Conservation (phyloP, 179 eudicot genomes). For the Carnegiea gigantea region DNA sequence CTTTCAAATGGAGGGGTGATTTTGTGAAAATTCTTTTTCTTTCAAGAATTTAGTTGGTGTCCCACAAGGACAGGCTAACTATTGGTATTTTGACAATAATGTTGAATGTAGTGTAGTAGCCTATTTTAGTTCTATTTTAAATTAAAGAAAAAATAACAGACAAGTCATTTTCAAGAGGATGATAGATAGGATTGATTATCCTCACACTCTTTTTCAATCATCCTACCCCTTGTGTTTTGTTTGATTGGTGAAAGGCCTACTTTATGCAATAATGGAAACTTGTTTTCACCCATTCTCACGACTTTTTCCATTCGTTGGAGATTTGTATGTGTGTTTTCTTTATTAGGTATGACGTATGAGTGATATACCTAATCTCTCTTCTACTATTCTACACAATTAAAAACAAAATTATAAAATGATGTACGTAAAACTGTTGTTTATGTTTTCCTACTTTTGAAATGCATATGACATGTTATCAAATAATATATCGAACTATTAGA, state of each 20-base stretch:
- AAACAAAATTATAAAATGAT: no score
- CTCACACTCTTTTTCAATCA: conserved; percentile 23
- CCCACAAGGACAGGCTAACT: conserved; percentile 15
- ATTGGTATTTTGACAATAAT: conserved; percentile 21
- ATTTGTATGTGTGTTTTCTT: not conserved
- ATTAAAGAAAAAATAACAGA: conserved; percentile 21
- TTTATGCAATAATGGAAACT: conserved; percentile 27
- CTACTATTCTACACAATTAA: no score
- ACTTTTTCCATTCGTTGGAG: conserved; percentile 1
- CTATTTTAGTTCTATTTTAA: not conserved
- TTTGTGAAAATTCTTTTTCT: conserved; percentile 15
- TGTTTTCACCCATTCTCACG: conserved; percentile 20
- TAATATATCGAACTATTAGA: no score
- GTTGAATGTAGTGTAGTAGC: no score
- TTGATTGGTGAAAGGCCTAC: conserved; percentile 4
- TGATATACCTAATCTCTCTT: not conserved
- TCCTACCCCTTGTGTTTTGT: conserved; percentile 9
- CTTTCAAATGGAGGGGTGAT: conserved; percentile 21
- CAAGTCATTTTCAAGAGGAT: conserved; percentile 27
- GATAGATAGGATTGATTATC: conserved; percentile 15
- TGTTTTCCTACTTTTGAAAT: no score
- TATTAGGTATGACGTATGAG: not conserved
- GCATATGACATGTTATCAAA: no score
- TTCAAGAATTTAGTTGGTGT: conserved; percentile 10
- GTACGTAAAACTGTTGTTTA: no score